Base-by-base conservation (phyloP, 345 rosid species). In the Schrenkiella parvula region DNA sequence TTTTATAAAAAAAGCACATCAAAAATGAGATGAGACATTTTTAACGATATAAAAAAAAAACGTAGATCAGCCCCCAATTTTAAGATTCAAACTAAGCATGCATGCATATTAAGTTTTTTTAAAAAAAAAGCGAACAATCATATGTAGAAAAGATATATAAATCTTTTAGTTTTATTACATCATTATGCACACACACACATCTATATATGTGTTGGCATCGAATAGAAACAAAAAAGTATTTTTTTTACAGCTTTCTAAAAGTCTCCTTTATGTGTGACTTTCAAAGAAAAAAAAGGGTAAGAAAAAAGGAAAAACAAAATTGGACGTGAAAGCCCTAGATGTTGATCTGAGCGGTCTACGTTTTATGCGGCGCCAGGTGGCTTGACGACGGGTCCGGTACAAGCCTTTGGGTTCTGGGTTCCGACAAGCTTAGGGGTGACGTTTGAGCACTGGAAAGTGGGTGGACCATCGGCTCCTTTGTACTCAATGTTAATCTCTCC, bases 351-450 rank as follows among this genome's bases (percentile, higher is more conserved):
- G 64, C n/a, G 13, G 13, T 54, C 63, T 39, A 68, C 21, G 11
- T 12, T 66, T 42, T 42, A 54, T 31, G n/a, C 15, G 4, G 0
- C 9, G 15, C 35, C 57, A 9, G 46, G 69, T 2, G 63, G 3
- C 42, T 39, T 41, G 54, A 8, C 37, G 5, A 38, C 67, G 8
- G 76, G 69, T 14, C 46, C 55, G 42, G 22, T 15, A 31, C 85
- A 82, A 14, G 80, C 82, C 37, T 63, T 68, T 0, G 83, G 85
- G 67, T 26, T 17, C 44, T 72, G 23, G 59, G 21, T 22, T 12
- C 86, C 80, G 0, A 31, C 4, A 26, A 82, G 63, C 46, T 21
- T 74, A 13, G 88, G 88, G 38, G 34, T 34, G 25, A 85, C 82
- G 28, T 80, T 82, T 0, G 69, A 42, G 61, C 89, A 87, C 28